A percentile compares a stretch with the other conserved stretches of the same genome.
Conservation (phyloP, 192 early-diverging fungal genomes). For the Coemansia sp. region DNA sequence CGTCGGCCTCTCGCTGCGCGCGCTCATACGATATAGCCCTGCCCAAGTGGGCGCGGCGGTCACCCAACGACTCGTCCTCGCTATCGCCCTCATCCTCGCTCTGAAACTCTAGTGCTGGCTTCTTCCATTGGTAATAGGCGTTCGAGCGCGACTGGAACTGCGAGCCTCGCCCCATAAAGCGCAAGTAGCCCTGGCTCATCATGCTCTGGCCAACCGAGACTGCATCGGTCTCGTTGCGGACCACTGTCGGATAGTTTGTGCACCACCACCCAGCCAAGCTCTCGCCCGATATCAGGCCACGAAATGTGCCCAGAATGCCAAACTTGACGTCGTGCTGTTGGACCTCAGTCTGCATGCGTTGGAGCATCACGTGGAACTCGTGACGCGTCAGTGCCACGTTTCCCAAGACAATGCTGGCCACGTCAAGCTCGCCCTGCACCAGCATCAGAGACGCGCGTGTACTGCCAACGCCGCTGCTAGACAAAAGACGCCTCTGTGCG, state of each 20-base stretch:
- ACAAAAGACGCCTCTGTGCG: slow-evolving; percentile 24
- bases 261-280: slow-evolving; percentile 71
- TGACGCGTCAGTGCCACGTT: slow-evolving; percentile 58
- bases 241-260: slow-evolving; percentile 58
- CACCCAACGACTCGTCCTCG: slow-evolving; percentile 52
- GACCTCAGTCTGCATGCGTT: slow-evolving; percentile 61
- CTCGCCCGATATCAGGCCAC: slow-evolving; percentile 63
- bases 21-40: slow-evolving; percentile 48
- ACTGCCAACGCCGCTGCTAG: slow-evolving; percentile 11
- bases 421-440: slow-evolving; percentile 35
- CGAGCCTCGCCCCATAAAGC: slow-evolving; percentile 67
- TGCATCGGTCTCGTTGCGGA: slow-evolving; percentile 60
- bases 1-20: slow-evolving; percentile 59
- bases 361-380: slow-evolving; percentile 62
- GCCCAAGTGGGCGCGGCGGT: slow-evolving; percentile 22
- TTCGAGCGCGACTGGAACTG: slow-evolving; percentile 62
- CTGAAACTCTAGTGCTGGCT: slow-evolving; percentile 54
- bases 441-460: slow-evolving; percentile 12
- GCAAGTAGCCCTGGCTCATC: slow-evolving; percentile 60
- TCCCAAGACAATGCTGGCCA: slow-evolving; percentile 55
- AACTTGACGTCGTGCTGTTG: slow-evolving; percentile 64
- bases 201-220: slow-evolving; percentile 70
- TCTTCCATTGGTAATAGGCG: slow-evolving; percentile 72
- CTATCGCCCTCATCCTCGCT: slow-evolving; percentile 49
- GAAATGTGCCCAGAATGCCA: slow-evolving; percentile 64